Base-by-base conservation (phyloP, 1,284 basidiomycete genomes). In the Cystobasidium slooffiae region DNA sequence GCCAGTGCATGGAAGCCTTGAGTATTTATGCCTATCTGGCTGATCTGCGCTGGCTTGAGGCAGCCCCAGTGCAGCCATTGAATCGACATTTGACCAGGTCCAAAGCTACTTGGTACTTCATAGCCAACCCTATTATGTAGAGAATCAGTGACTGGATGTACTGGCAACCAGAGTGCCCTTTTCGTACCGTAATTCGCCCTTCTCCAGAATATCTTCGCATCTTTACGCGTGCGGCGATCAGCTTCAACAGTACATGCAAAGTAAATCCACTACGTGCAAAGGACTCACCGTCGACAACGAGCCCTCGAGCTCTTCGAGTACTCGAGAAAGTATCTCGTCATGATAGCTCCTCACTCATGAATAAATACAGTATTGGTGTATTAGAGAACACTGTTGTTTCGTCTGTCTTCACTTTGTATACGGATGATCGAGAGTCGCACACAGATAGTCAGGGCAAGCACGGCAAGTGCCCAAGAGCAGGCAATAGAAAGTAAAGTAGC, bases 231-330 rank as follows among this genome's bases (percentile, higher is more conserved):
- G 24, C 31, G 16, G 16, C 49, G 51, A 43, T 51, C 47, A 55
- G 41, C 43, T 8, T 22, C 16, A 22, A 31, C 18, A 51, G 20
- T 31, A 31, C 31, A 31, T 31, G 31, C 16, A 5, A 20, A 14
- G 16, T 16, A 18, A 14, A 31, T 44, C 10, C n/a, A n/a, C 20
- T 24, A n/a, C 46, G 14, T 43, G 18, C 14, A 5, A 3, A 8
- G 6, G 53, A n/a, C 66, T 41, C 24, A 68, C 66, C 66, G 52
- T 14, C 55, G 37, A 47, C 66, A 68, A 20, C 55, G 52, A 6
- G 66, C 52, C 12, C 66, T 49, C 46, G 66, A 52, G 53, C 66
- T 68, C 66, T 68, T 68, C 66, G 66, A 41, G 31, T 68, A 68
- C 31, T 68, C 66, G 49, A 68, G 55, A 18, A 59, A 44, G 41